These are phyloP conservation scores for Thuja plicata DNA, from an alignment of 83 land plant genomes.

Conservation along the genomic window DNA sequence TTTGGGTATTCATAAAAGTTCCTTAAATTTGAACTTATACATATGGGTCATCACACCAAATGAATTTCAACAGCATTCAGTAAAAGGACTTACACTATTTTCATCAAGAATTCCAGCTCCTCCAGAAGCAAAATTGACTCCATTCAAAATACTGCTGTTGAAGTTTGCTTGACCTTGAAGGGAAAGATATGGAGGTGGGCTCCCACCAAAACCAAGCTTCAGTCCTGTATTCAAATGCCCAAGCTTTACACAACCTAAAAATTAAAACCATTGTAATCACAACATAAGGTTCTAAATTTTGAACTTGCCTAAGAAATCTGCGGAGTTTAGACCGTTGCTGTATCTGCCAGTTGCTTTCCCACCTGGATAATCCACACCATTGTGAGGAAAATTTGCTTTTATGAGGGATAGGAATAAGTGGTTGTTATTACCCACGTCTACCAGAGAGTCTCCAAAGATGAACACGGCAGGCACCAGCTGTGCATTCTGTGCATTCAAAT, in stretches of 20 bases:
- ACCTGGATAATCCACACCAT: slow-evolving; percentile 44
- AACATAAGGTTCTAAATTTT: neutral
- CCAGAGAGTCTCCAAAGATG: slow-evolving; percentile 55
- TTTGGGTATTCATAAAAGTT: neutral
- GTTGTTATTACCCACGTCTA: slow-evolving; percentile 66
- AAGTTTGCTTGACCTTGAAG: neutral
- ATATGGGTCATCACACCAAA: neutral
- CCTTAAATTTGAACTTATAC: too few species aligned
- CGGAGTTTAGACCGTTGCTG: slow-evolving; percentile 48
- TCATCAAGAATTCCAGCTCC: slow-evolving; percentile 47
- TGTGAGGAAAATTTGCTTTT: slow-evolving; percentile 48
- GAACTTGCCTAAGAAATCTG: slow-evolving; percentile 39
- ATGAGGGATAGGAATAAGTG: slow-evolving; percentile 19
- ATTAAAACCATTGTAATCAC: neutral
- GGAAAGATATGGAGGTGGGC: slow-evolving; percentile 47
- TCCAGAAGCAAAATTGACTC: slow-evolving; percentile 49
- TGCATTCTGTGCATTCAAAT: neutral
- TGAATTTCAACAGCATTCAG: neutral
- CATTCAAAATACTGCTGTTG: slow-evolving; percentile 15
- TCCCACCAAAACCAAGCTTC: slow-evolving; percentile 31
- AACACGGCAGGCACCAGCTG: slow-evolving; percentile 41
- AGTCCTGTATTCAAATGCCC: slow-evolving; percentile 25
- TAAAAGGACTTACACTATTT: neutral
- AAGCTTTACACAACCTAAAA: neutral
- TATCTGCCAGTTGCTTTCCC: slow-evolving; percentile 45